Evolutionary conservation across 202 grass and related monocot species (phyloP), one percentile per base, ranked within the genome.

Genomic region (Zoysia matrella): DNA sequence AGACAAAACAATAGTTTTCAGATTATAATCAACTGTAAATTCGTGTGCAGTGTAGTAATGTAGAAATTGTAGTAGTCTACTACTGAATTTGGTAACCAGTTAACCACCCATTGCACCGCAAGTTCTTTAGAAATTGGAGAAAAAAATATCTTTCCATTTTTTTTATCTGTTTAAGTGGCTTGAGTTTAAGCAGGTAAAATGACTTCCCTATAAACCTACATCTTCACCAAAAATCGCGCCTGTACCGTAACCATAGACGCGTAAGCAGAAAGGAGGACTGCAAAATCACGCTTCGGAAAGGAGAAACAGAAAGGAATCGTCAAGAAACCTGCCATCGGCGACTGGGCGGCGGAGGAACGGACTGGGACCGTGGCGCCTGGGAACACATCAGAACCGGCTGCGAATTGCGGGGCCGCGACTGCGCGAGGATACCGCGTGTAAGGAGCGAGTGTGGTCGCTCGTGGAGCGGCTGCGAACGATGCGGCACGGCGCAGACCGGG

Each of bases 251-350:
- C 50, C 6, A 7, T 44, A 8, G 66, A 52, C 14, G 66, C 9
- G 13, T 13, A 15, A 13, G 8, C 51, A 45, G 3, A 8, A 45
- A 44, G 8, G 8, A 54, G 53, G 40, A 36, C 39, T 16, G 53
- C 22, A 58, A 58, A 10, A 30, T 14, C 5, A 47, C 11, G 65
- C 7, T 10, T 11, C 22, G 22, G 22, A 30, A 30, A 2, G 4
- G n/a, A 5, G 5, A 8, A 41, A 52, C 11, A 1, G 11, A 22
- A 42, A 44, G 3, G 12, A 2, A 65, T 30, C 22, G 22, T 30
- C 22, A 30, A 30, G 22, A 30, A 30, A 65, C 81, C 81, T 83
- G 77, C 76, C 1, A 57, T 0, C 60, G 60, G 60, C 8, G 36
- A 40, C 52, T 48, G 3, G 76, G 4, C 41, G 43, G 55, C 6